Percentiles rank a stretch among this genome's conserved stretches.
Evolutionary conservation across 768 basidiomycete species (phyloP).

Genomic region (Russula dissimulans): DNA sequence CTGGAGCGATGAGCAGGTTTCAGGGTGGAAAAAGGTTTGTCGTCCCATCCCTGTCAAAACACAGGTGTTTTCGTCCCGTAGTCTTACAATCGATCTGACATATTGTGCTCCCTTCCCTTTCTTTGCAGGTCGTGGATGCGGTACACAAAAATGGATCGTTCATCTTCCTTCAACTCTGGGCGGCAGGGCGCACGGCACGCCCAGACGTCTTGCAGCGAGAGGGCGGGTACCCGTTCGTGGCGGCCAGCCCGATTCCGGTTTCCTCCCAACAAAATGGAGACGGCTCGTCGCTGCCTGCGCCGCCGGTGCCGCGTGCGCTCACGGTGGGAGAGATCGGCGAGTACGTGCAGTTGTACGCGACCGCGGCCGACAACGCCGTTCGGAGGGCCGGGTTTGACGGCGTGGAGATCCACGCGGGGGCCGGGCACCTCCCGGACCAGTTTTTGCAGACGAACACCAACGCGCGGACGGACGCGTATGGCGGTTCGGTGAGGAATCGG

Average conservation of each 20-base stretch:
- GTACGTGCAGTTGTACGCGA: conserved; percentile 24
- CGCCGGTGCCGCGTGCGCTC: conserved; percentile 5
- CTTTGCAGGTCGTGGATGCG: conserved; percentile 14
- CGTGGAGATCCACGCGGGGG: conserved; percentile 26
- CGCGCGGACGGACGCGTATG: conserved; percentile 37
- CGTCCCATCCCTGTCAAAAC: neutral
- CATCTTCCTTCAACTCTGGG: conserved; percentile 34
- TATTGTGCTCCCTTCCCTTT: no score
- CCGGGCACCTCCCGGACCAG: conserved; percentile 30
- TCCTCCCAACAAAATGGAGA: no score
- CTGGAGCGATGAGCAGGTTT: conserved; percentile 48
- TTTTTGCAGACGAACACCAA: conserved; percentile 32
- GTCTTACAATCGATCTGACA: no score
- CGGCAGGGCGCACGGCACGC: conserved; percentile 27
- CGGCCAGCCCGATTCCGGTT: neutral
- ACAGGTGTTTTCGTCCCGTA: no score
- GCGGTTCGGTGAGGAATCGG: conserved; percentile 40
- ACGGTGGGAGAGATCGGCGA: conserved; percentile 24
- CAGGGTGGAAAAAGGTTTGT: conserved; percentile 39
- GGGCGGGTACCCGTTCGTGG: neutral
- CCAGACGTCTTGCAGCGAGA: neutral
- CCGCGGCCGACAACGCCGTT: conserved; percentile 33
- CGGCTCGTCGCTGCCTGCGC: no score
- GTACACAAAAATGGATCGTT: conserved; percentile 30
- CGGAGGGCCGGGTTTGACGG: conserved; percentile 26